A percentile compares a stretch with the other conserved stretches of the same genome.
phyloP scores from a whole-genome alignment of 768 basidiomycete species.

The Lactarius psammicola region DNA sequence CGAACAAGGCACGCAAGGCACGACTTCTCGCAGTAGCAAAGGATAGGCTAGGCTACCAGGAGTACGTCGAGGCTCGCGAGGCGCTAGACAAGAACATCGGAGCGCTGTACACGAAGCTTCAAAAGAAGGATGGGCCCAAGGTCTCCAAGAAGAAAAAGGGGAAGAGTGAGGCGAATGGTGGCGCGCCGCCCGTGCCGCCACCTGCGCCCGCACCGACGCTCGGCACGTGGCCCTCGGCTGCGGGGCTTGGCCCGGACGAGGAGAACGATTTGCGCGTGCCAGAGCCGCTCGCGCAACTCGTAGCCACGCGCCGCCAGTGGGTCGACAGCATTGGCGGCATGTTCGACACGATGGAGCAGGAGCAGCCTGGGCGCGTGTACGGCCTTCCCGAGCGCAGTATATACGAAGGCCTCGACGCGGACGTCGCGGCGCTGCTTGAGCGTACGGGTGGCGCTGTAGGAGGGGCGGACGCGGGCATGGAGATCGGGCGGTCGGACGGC shows the following conservation, averaged over 20 bases:
- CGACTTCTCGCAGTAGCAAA: constrained; percentile 74
- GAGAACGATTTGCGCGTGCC: constrained; percentile 60
- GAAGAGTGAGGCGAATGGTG: constrained; percentile 34
- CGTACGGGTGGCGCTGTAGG: constrained; percentile 30
- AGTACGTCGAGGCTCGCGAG: constrained; percentile 83
- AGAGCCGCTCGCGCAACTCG: constrained; percentile 66
- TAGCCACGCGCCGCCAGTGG: constrained; percentile 77
- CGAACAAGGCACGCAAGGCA: constrained; percentile 80
- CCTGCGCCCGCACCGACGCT: constrained; percentile 33
- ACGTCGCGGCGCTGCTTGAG: constrained; percentile 44
- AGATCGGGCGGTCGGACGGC: constrained; percentile 30
- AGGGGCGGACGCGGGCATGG: constrained; percentile 30
- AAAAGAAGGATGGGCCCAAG: constrained; percentile 79
- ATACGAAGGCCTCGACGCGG: constrained; percentile 72
- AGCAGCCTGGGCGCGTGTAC: constrained; percentile 64
- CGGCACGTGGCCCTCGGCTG: constrained; percentile 66
- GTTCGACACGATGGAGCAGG: constrained; percentile 71
- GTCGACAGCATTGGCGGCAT: constrained; percentile 70
- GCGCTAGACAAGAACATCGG: constrained; percentile 84
- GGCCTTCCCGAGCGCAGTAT: constrained; percentile 77
- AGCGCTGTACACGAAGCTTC: constrained; percentile 69
- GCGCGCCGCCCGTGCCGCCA: constrained; percentile 23
- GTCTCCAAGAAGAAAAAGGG: constrained; percentile 69
- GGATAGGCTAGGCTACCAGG: constrained; percentile 87
- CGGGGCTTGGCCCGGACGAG: constrained; percentile 68